Evolutionary conservation across 129 eudicot genomes (phyloP).

Genomic region (Gnaphalium uliginosum): DNA sequence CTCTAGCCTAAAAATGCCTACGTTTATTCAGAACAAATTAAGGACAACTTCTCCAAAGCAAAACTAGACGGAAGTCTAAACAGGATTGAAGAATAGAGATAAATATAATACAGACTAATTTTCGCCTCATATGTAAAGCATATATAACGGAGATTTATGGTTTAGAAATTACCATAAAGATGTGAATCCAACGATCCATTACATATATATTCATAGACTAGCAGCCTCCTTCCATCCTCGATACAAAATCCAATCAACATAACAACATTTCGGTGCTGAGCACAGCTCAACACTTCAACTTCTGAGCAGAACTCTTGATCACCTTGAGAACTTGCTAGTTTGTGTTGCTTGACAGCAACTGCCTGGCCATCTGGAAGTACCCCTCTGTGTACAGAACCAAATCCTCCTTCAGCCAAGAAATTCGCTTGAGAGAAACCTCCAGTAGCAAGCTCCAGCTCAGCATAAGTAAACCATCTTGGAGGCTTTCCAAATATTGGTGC

Average conservation of each 20-base stretch:
- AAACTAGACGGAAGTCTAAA: neutral
- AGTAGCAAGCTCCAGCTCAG: conserved; percentile 95
- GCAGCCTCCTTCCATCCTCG: conserved; percentile 81
- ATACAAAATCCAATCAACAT: conserved; percentile 94
- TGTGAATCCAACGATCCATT: conserved; percentile 91
- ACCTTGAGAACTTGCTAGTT: conserved; percentile 97
- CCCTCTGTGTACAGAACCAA: conserved; percentile 94
- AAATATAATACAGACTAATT: neutral
- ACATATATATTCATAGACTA: conserved; percentile 92
- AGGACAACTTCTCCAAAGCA: neutral
- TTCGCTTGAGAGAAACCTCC: conserved; percentile 92
- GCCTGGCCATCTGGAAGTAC: conserved; percentile 93
- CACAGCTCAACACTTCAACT: conserved; percentile 97
- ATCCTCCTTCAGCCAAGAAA: conserved; percentile 98
- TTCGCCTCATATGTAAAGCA: neutral
- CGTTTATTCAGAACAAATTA: neutral
- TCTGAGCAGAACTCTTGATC: conserved; percentile 97
- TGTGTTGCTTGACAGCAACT: conserved; percentile 96
- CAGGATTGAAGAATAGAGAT: neutral
- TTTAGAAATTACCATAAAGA: conserved; percentile 69
- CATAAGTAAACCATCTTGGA: conserved; percentile 86
- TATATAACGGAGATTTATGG: neutral
- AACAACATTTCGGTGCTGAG: conserved; percentile 96
- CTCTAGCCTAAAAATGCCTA: neutral
- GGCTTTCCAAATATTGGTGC: conserved; percentile 98